Percentiles rank a stretch among this genome's conserved stretches.
These are phyloP conservation scores for Mortierella sp. DNA, from an alignment of 371 early-diverging fungal genomes.

Conservation along the genomic window DNA sequence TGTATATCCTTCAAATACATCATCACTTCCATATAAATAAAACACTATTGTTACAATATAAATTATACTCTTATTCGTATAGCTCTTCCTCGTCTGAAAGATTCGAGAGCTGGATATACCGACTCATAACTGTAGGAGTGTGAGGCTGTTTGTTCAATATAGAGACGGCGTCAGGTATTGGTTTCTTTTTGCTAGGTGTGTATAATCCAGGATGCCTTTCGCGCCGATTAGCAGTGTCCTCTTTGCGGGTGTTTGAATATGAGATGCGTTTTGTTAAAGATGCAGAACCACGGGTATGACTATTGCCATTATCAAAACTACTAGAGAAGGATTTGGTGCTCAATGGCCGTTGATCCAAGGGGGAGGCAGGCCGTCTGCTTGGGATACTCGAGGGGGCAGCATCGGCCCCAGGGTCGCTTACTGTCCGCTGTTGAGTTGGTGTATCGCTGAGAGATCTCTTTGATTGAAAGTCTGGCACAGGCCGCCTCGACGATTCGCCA, in stretches of 20 bases:
- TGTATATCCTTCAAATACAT: slow-evolving; percentile 1
- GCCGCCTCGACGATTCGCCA: slow-evolving; percentile 35
- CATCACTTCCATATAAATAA: not conserved
- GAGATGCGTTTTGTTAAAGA: not conserved
- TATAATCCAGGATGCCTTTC: slow-evolving; percentile 45
- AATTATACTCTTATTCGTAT: not conserved
- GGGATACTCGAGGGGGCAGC: not conserved
- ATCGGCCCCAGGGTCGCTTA: not conserved
- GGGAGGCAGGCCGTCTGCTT: not conserved
- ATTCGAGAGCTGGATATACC: slow-evolving; percentile 35
- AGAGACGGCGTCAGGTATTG: not conserved
- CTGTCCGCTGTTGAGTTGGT: not conserved
- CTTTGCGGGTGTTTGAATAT: not conserved
- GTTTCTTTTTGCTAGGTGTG: slow-evolving; percentile 46
- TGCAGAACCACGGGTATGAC: not conserved
- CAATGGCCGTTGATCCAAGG: not conserved
- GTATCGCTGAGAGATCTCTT: not conserved
- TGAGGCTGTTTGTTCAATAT: slow-evolving; percentile 1
- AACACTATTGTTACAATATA: not conserved
- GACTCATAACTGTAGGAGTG: slow-evolving; percentile 31
- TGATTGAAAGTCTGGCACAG: slow-evolving; percentile 30
- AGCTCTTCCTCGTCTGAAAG: slow-evolving; percentile 17
- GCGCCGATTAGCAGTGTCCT: not conserved
- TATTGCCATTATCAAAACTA: not conserved
- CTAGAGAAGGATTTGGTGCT: not conserved